Base-by-base conservation (phyloP, 1,284 basidiomycete species). In the Ceratobasidium sp. region DNA sequence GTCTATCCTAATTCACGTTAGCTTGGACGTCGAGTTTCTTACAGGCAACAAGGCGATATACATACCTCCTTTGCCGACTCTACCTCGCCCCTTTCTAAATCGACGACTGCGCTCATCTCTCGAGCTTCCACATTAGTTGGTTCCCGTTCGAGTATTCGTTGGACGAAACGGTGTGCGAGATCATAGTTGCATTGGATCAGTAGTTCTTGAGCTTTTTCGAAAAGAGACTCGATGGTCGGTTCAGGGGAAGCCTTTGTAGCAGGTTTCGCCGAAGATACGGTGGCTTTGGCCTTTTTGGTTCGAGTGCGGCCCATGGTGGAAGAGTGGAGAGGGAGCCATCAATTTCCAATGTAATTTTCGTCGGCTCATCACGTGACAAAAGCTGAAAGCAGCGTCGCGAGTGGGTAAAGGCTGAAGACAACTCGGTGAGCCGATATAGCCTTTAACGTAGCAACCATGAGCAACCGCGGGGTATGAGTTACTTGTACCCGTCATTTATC, bases 181-280 rank as follows among this genome's bases (percentile, higher is more conserved):
- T 92, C 88, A 81, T 94, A 96, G 81, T 96, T 90, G 79, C 91
- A 93, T 82, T 94, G 91, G 16, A 90, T 87, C 77, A 96, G 87
- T 64, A 96, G 84, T 24, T 87, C 84, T 79, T 94, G 92, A 0
- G 93, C 89, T 80, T 93, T 93, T 79, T 88, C 86, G 19, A 94
- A 83, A 8, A 95, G 83, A 11, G 90, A 83, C 13, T 85, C 73
- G 68, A 88, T 81, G 2, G 84, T 78, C 0, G 87, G 87, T 31
- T 78, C 62, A 22, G 80, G 62, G 14, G 43, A 53, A 29, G 69
- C 53, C 5, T 54, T 24, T 19, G 54, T 46, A 16, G 56, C 27
- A n/a, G 68, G 39, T 13, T 24, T 8, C 49, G 43, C 71, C 22
- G 78, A 76, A 41, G 84, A 81, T 22, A 71, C 61, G 63, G 39